A percentile compares a stretch with the other conserved stretches of the same genome.
phyloP scores from a whole-genome alignment of 257 asterid species.

The Hygrophila difformis region DNA sequence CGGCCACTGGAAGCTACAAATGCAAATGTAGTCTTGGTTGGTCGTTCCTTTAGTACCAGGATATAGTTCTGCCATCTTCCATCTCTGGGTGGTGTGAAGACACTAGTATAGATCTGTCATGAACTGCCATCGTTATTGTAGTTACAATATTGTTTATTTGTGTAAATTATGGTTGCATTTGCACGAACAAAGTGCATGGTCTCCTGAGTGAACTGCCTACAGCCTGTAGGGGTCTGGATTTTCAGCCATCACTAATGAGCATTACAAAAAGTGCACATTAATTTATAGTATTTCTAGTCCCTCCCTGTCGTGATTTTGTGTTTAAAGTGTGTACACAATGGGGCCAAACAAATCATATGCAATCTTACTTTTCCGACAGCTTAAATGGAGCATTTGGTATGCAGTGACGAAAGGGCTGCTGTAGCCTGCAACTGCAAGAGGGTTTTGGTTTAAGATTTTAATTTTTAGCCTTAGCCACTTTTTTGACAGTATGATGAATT shows the following conservation, averaged over 20 bases:
- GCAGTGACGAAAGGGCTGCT: conserved; percentile 23
- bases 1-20: neutral
- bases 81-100: conserved; percentile 5
- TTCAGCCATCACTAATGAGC: too few species aligned
- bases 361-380: neutral
- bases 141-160: too few species aligned
- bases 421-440: too few species aligned
- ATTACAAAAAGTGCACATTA: too few species aligned
- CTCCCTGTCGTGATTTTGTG: conserved; percentile 7
- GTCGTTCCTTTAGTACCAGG: conserved; percentile 15
- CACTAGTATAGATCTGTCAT: conserved; percentile 9
- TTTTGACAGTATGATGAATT: too few species aligned
- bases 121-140: too few species aligned
- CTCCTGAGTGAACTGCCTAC: too few species aligned
- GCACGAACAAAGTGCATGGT: too few species aligned
- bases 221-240: too few species aligned
- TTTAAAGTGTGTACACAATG: neutral
- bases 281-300: too few species aligned
- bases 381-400: conserved; percentile 18
- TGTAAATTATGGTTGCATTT: too few species aligned
- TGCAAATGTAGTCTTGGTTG: conserved; percentile 11
- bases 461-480: neutral
- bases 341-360: neutral
- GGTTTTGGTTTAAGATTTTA: neutral
- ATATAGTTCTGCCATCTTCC: conserved; percentile 10